Evolutionary conservation across 2,329 filamentous ascomycete species (phyloP).

Genomic region (Monosporascus sp.): DNA sequence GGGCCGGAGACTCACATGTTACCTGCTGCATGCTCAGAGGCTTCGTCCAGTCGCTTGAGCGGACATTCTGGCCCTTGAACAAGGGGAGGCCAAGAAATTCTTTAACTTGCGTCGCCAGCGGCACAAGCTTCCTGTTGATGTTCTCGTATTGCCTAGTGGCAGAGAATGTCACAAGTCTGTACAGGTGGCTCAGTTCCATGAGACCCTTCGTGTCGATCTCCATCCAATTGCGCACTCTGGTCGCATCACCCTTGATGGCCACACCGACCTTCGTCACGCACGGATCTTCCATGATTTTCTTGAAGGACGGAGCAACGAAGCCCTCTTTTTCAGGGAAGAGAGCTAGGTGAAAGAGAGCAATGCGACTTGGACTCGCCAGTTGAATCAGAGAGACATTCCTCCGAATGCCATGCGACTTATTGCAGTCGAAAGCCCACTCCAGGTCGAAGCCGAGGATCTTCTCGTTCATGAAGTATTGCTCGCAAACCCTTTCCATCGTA

Average conservation of each 20-base stretch:
- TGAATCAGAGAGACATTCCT: conserved; percentile 78
- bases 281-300: conserved; percentile 65
- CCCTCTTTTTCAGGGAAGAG: conserved; percentile 49
- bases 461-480: conserved; percentile 62
- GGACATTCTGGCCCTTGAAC: conserved; percentile 65
- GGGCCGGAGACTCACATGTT: conserved; percentile 50
- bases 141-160: conserved; percentile 41
- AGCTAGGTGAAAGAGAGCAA: conserved; percentile 79
- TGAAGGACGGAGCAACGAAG: conserved; percentile 67
- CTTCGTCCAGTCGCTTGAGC: conserved; percentile 70
- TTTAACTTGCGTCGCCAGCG: conserved; percentile 64
- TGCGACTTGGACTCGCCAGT: conserved; percentile 68
- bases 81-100: conserved; percentile 69
- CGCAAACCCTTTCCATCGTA: conserved; percentile 61
- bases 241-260: conserved; percentile 65
- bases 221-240: conserved; percentile 63
- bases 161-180: conserved; percentile 69
- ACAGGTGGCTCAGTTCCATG: conserved; percentile 79
- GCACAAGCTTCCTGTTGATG: conserved; percentile 63
- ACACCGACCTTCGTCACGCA: conserved; percentile 73
- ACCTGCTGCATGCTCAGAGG: conserved; percentile 61
- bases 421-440: conserved; percentile 66
- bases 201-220: conserved; percentile 60
- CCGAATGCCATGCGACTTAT: conserved; percentile 45
- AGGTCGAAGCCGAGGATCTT: conserved; percentile 81